Evolutionary conservation across 495 filamentous ascomycete species (phyloP).

Genomic region (Penicillium crystallinum): DNA sequence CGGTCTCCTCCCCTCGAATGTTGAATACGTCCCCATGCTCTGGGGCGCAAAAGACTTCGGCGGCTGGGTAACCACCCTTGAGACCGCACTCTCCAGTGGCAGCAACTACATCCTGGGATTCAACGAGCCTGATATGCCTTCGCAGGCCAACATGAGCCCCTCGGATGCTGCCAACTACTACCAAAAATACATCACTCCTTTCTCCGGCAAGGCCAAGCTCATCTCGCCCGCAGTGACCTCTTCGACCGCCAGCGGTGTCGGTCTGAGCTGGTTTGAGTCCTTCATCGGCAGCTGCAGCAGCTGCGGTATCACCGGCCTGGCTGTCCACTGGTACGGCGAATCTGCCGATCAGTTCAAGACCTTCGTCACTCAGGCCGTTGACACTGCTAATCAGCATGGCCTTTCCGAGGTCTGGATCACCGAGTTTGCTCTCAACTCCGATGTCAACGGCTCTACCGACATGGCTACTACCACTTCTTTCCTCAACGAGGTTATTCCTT

Average conservation of each 20-base stretch:
- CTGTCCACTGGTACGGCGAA: slow-evolving; percentile 67
- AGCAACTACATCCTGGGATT: slow-evolving; percentile 64
- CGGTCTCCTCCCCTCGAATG: slow-evolving; percentile 32
- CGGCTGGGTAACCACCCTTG: slow-evolving; percentile 56
- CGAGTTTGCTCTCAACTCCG: slow-evolving; percentile 58
- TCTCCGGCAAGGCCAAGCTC: slow-evolving; percentile 57
- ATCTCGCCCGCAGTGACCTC: slow-evolving; percentile 76
- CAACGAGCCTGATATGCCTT: slow-evolving; percentile 77
- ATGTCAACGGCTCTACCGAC: slow-evolving; percentile 34
- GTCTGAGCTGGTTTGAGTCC: slow-evolving; percentile 56
- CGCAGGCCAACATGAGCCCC: slow-evolving; percentile 62
- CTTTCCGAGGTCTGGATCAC: slow-evolving; percentile 70
- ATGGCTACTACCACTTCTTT: slow-evolving; percentile 48
- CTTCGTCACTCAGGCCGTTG: slow-evolving; percentile 51
- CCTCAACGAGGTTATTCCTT: slow-evolving; percentile 51
- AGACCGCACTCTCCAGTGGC: slow-evolving; percentile 54
- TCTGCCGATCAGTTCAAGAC: slow-evolving; percentile 49
- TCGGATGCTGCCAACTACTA: slow-evolving; percentile 55
- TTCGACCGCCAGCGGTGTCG: slow-evolving; percentile 44
- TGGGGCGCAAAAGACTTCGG: slow-evolving; percentile 55
- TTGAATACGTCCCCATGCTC: slow-evolving; percentile 73
- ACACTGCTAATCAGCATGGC: slow-evolving; percentile 35
- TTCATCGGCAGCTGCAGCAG: slow-evolving; percentile 55
- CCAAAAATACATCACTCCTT: slow-evolving; percentile 65
- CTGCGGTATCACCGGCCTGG: slow-evolving; percentile 62